A percentile compares a stretch with the other conserved stretches of the same genome.
Evolutionary conservation across 306 rosid genomes (phyloP).

Genomic region (Cucumis hystrix): DNA sequence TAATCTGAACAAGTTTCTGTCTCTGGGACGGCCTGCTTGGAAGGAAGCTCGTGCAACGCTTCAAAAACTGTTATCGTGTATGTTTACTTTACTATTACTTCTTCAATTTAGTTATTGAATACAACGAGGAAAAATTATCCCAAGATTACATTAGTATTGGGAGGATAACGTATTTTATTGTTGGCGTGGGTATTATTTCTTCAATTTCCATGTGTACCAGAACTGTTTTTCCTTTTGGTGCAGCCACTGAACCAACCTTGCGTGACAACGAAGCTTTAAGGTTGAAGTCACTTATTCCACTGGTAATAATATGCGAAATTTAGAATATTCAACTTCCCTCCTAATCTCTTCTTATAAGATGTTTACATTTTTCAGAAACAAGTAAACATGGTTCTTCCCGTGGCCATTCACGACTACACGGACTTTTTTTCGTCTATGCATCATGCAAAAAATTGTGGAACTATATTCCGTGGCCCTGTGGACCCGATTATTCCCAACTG

Average conservation of each 20-base stretch:
- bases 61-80: conserved; percentile 77
- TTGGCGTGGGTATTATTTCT: neutral
- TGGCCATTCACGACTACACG: conserved; percentile 75
- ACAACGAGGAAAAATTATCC: neutral
- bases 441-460: conserved; percentile 80
- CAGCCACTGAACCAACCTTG: conserved; percentile 64
- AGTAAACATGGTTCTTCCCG: conserved; percentile 68
- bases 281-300: conserved; percentile 52
- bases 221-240: conserved; percentile 14
- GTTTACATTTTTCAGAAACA: conserved; percentile 35
- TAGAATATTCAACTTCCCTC: conserved; percentile 1
- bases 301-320: conserved; percentile 36
- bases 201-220: neutral
- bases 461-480: conserved; percentile 67
- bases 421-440: conserved; percentile 78
- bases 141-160: neutral
- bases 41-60: conserved; percentile 90
- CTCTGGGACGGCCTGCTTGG: conserved; percentile 91
- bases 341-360: neutral
- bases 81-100: neutral
- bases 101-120: neutral
- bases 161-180: neutral
- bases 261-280: conserved; percentile 65
- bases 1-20: conserved; percentile 75
- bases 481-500: conserved; percentile 57